A percentile compares a stretch with the other conserved stretches of the same genome.
These are phyloP conservation scores for Calonectria ilicicola DNA, from an alignment of 2,329 filamentous ascomycete genomes.

Conservation along the genomic window DNA sequence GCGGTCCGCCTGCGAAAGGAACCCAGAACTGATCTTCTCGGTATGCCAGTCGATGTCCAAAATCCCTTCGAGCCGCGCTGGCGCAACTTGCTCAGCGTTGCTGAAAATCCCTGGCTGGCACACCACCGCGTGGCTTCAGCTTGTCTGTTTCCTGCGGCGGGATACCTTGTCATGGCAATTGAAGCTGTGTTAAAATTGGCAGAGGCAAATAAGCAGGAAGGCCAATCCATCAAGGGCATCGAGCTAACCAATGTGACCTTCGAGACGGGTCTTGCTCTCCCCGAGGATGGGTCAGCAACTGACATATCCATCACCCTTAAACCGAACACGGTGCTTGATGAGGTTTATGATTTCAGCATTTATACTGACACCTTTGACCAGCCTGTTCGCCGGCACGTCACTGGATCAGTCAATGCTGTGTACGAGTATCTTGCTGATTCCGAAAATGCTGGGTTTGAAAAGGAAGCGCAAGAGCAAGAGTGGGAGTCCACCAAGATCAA, in stretches of 20 bases:
- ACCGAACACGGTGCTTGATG: background rate
- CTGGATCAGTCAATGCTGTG: background rate
- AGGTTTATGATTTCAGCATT: background rate
- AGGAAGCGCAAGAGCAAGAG: background rate
- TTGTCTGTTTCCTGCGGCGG: conserved; percentile 17
- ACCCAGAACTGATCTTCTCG: conserved; percentile 54
- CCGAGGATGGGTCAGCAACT: background rate
- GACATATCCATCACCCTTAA: background rate
- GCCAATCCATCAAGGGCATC: background rate
- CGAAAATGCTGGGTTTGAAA: background rate
- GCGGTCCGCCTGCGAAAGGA: conserved; percentile 44
- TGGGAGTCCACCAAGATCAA: background rate
- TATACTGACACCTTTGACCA: background rate
- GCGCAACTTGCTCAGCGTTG: conserved; percentile 38
- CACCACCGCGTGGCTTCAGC: conserved; percentile 47
- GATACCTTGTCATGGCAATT: conserved; percentile 61
- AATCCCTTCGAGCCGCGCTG: conserved; percentile 42
- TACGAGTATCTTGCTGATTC: background rate
- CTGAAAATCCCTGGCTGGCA: conserved; percentile 50
- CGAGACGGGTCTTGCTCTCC: background rate
- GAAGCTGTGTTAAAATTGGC: conserved; percentile 47
- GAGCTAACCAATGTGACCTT: background rate
- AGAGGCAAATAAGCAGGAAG: background rate
- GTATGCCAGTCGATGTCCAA: conserved; percentile 37
- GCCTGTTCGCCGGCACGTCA: background rate